Base-by-base conservation (phyloP, 148 eudicot species). In the Vaccinium myrtillus region DNA sequence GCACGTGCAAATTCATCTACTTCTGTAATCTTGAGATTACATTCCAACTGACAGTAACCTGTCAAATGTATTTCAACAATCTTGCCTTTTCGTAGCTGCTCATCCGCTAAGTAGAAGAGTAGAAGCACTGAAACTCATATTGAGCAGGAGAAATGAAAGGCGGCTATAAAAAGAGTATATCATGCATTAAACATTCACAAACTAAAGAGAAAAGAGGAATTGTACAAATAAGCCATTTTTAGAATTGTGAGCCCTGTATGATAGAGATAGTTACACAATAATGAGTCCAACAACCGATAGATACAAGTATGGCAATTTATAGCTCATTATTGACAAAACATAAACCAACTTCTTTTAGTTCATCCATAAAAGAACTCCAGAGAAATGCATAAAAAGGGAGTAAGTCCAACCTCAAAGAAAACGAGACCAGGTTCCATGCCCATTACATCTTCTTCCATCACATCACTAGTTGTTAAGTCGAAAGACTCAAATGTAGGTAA, bases 361-460 rank as follows among this genome's bases (percentile, higher is more conserved):
- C 53, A 80, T 19, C 27, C 71, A 59, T 39, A 59, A 80, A 50
- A 39, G 10, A 58, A 18, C 18, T 19, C n/a, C 14, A 23, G 75
- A 43, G 16, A 25, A 50, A 84, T 21, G 54, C 75, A 76, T 71
- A 39, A 49, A 81, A 14, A 39, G 75, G 73, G 36, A 49, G 16
- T 48, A 78, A 84, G 71, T 67, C 82, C 73, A 91, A 97, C 99
- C 99, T 97, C 99, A 82, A 97, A 97, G 90, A 89, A 95, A 76
- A 95, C 96, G 87, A 97, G 98, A 81, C 99, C 99, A 86, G 96
- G 95, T 84, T 97, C 98, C 92, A 90, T 82, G 25, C 91, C 93
- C 98, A 97, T 94, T 79, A 89, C 80, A 92, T 97, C 99, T 84
- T 97, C 98, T 91, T 95, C 99, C 98, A 97, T 95, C 84, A 97